phyloP scores from a whole-genome alignment of 1,139 yeast genomes.

The Candida buenavistaensis region DNA sequence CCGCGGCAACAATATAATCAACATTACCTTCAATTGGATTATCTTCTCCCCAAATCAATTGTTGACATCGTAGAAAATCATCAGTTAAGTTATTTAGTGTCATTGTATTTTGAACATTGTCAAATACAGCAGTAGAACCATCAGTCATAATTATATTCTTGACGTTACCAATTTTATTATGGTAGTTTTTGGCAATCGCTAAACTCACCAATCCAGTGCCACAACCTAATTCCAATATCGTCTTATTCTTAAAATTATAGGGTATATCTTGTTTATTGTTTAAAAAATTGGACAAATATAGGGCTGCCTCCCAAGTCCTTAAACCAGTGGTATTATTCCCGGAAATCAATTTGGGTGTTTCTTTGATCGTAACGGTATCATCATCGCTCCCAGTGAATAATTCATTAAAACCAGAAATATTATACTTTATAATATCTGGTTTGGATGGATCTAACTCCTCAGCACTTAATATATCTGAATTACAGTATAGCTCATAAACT shows the following conservation, averaged over 20 bases:
- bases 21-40: slow-evolving; percentile 29
- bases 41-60: slow-evolving; percentile 57
- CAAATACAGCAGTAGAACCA: slow-evolving; percentile 70
- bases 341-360: slow-evolving; percentile 64
- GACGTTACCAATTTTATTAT: slow-evolving; percentile 15
- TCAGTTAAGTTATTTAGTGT: slow-evolving; percentile 35
- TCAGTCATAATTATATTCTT: slow-evolving; percentile 61
- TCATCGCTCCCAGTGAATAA: slow-evolving; percentile 13
- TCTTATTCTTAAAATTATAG: slow-evolving; percentile 17
- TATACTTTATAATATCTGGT: slow-evolving; percentile 50
- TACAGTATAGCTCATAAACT: slow-evolving; percentile 52
- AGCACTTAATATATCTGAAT: slow-evolving; percentile 36
- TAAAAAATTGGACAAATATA: slow-evolving; percentile 59
- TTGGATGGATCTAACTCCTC: slow-evolving; percentile 43
- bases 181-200: slow-evolving; percentile 39
- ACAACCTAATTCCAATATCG: slow-evolving; percentile 74
- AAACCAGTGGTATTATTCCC: slow-evolving; percentile 84
- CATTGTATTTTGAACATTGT: slow-evolving; percentile 47
- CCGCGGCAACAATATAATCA: slow-evolving; percentile 72
- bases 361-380: slow-evolving; percentile 45
- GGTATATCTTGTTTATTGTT: slow-evolving; percentile 12
- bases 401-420: slow-evolving; percentile 26
- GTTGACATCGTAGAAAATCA: slow-evolving; percentile 21
- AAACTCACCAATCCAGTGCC: slow-evolving; percentile 90
- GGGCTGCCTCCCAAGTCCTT: slow-evolving; percentile 93